These are phyloP conservation scores for Hypholoma fasciculare DNA, from an alignment of 768 basidiomycete genomes.

Conservation along the genomic window DNA sequence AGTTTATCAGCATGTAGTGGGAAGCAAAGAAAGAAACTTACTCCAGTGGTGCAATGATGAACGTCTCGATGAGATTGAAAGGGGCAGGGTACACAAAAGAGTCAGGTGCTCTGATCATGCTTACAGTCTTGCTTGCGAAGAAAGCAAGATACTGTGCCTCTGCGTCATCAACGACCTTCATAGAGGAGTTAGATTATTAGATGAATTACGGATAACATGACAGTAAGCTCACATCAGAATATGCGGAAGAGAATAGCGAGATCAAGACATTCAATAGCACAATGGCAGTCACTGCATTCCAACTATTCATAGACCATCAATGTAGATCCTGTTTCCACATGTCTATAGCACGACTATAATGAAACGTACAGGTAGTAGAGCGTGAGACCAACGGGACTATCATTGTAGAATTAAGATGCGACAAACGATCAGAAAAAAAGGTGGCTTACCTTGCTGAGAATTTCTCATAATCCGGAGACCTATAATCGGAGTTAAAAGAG, in stretches of 20 bases:
- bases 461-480: slow-evolving; percentile 63
- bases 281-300: slow-evolving; percentile 82
- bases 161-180: slow-evolving; percentile 76
- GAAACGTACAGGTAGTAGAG: slow-evolving; percentile 76
- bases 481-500: slow-evolving; percentile 28
- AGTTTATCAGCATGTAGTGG: not conserved
- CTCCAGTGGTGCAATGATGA: slow-evolving; percentile 87
- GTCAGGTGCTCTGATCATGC: slow-evolving; percentile 86
- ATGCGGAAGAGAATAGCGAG: slow-evolving; percentile 93
- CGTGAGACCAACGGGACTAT: slow-evolving; percentile 56
- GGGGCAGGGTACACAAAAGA: slow-evolving; percentile 89
- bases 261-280: slow-evolving; percentile 92
- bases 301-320: slow-evolving; percentile 39
- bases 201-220: not conserved
- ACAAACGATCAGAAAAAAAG: not conserved
- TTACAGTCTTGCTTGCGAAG: slow-evolving; percentile 84
- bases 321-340: not conserved
- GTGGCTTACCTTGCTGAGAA: slow-evolving; percentile 46
- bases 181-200: not conserved
- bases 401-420: not conserved
- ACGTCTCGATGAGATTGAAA: slow-evolving; percentile 83
- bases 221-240: slow-evolving; percentile 67
- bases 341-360: not conserved
- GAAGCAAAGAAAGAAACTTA: slow-evolving; percentile 38
- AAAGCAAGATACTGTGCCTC: slow-evolving; percentile 90